A percentile compares a stretch with the other conserved stretches of the same genome.
These are phyloP conservation scores for Xylariaceae sp. DNA, from an alignment of 2,329 filamentous ascomycete species.

Conservation along the genomic window DNA sequence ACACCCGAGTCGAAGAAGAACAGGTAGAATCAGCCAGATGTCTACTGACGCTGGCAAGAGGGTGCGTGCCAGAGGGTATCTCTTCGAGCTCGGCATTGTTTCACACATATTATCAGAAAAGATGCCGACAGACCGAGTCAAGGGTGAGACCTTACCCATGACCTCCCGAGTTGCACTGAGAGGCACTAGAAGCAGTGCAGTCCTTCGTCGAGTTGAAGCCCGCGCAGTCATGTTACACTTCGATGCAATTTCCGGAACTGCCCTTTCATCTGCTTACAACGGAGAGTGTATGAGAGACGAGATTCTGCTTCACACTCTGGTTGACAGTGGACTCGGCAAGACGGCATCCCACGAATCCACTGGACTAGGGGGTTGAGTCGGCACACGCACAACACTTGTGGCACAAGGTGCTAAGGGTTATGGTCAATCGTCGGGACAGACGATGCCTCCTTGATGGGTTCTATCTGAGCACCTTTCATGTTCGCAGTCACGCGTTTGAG, in stretches of 20 bases:
- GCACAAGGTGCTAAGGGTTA: too few relatives aligned
- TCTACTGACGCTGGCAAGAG: constrained; percentile 21
- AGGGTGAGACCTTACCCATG: too few relatives aligned
- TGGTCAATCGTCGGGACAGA: neutral
- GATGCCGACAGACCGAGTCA: constrained; percentile 25
- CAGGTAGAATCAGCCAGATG: too few relatives aligned
- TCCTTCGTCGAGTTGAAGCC: too few relatives aligned
- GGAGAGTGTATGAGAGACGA: too few relatives aligned
- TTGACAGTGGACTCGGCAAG: constrained; percentile 7
- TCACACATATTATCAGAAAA: constrained; percentile 32
- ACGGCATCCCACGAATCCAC: constrained; percentile 25
- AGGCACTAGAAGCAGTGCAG: too few relatives aligned
- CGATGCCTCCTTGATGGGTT: neutral
- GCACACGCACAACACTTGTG: neutral
- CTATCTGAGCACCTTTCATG: neutral
- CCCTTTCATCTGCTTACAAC: too few relatives aligned
- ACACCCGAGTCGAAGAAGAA: constrained; percentile 30
- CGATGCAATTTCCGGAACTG: too few relatives aligned
- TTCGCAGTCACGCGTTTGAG: neutral
- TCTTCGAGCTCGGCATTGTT: constrained; percentile 33
- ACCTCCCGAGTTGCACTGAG: too few relatives aligned
- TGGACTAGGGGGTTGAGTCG: neutral
- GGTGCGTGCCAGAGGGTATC: constrained; percentile 27
- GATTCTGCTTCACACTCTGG: too few relatives aligned
- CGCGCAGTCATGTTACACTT: too few relatives aligned